These are phyloP conservation scores for Zymoseptoria brevis DNA, from an alignment of 2,329 filamentous ascomycete genomes.

Conservation along the genomic window DNA sequence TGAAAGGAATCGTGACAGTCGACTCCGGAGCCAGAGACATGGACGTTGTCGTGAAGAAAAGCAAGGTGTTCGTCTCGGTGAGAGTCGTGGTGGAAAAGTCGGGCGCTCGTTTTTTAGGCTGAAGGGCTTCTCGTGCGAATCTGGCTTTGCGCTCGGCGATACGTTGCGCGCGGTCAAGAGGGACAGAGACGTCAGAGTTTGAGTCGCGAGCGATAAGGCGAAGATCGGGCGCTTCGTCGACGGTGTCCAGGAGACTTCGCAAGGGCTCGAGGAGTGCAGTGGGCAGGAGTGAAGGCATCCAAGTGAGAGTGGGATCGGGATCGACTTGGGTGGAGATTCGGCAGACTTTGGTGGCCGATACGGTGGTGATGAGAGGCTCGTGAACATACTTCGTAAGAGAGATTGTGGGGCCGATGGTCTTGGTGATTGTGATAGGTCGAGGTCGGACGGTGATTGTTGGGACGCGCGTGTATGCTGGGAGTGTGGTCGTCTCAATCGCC, in stretches of 20 bases:
- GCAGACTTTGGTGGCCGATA: constrained; percentile 29
- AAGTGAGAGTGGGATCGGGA: constrained; percentile 20
- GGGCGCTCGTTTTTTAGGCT: constrained; percentile 23
- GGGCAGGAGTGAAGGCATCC: constrained; percentile 21
- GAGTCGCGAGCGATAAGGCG: constrained; percentile 1
- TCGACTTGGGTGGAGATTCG: constrained; percentile 18
- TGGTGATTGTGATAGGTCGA: constrained; percentile 16
- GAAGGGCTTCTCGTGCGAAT: constrained; percentile 9
- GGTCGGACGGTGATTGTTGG: constrained; percentile 8
- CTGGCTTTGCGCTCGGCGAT: constrained; percentile 23
- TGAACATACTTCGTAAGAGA: constrained; percentile 14
- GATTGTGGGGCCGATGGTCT: constrained; percentile 23
- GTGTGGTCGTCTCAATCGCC: background rate
- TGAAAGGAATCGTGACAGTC: constrained; percentile 2
- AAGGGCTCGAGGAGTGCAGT: constrained; percentile 17
- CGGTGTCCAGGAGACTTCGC: background rate
- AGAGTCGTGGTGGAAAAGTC: constrained; percentile 28
- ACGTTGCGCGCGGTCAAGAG: constrained; percentile 10
- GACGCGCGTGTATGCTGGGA: background rate
- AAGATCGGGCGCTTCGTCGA: constrained; percentile 6
- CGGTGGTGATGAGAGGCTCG: constrained; percentile 15
- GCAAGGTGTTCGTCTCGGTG: constrained; percentile 25
- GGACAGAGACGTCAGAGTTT: background rate
- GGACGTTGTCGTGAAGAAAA: constrained; percentile 20
- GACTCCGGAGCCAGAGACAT: background rate